Evolutionary conservation across 2,329 filamentous ascomycete genomes (phyloP).

Genomic region (Ophiosphaerella narmari): DNA sequence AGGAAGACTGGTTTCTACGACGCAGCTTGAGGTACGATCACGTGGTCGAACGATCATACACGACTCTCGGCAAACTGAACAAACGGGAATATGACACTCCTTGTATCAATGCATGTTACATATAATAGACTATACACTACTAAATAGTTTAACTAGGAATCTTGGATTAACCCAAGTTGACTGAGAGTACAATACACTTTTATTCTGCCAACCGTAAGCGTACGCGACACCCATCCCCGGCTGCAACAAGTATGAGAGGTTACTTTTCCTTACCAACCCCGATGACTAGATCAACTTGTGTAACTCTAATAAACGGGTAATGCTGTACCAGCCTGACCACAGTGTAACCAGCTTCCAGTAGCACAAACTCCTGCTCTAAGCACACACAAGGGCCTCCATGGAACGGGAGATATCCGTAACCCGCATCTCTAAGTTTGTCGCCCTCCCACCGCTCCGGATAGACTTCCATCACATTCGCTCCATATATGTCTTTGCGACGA

Average conservation of each 20-base stretch:
- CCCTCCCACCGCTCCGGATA: slow-evolving; percentile 43
- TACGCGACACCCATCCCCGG: not conserved
- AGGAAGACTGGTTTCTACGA: slow-evolving; percentile 30
- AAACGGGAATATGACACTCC: too few relatives aligned
- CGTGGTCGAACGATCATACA: not conserved
- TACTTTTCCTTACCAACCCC: too few relatives aligned
- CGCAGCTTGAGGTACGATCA: slow-evolving; percentile 25
- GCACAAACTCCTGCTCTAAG: slow-evolving; percentile 40
- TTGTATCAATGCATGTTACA: too few relatives aligned
- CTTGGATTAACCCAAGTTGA: too few relatives aligned
- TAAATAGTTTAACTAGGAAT: too few relatives aligned
- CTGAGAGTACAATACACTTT: too few relatives aligned
- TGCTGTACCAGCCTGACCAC: too few relatives aligned
- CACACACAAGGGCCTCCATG: slow-evolving; percentile 40
- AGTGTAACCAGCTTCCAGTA: slow-evolving; percentile 2
- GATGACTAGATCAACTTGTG: too few relatives aligned
- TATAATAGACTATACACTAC: too few relatives aligned
- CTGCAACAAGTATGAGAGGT: not conserved
- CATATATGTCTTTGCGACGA: slow-evolving; percentile 43
- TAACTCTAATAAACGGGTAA: too few relatives aligned
- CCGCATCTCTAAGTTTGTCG: slow-evolving; percentile 11
- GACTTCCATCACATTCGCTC: slow-evolving; percentile 43
- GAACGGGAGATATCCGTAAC: slow-evolving; percentile 43
- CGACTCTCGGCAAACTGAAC: too few relatives aligned
- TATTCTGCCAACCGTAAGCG: not conserved